These are phyloP conservation scores for Ziziphus jujuba DNA, from an alignment of 306 rosid species.

Conservation along the genomic window DNA sequence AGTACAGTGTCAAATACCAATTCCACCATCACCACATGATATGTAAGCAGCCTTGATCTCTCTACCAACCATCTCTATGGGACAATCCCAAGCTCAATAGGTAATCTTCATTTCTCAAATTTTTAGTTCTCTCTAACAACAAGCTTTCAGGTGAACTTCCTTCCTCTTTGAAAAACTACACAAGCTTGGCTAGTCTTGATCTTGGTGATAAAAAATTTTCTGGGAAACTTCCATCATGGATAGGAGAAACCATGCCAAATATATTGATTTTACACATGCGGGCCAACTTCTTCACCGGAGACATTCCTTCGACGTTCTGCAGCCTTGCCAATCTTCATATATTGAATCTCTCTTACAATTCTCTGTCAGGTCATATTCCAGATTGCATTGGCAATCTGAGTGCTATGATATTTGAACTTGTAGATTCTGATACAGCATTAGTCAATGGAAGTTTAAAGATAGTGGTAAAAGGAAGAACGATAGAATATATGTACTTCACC, in stretches of 20 bases:
- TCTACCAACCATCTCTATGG: constrained; percentile 10
- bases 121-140: neutral
- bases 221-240: neutral
- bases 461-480: neutral
- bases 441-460: neutral
- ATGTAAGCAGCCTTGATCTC: constrained; percentile 9
- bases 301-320: neutral
- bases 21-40: neutral
- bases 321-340: too few species aligned
- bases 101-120: neutral
- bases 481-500: neutral
- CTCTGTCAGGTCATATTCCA: neutral
- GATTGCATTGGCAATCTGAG: neutral
- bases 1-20: neutral
- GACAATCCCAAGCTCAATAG: neutral
- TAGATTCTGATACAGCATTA: too few species aligned
- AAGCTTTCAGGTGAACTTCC: constrained; percentile 21
- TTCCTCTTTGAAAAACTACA: constrained; percentile 2
- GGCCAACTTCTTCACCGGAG: neutral
- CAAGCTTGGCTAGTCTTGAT: constrained; percentile 6
- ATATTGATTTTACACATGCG: neutral
- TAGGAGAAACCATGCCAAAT: neutral
- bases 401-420: too few species aligned
- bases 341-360: neutral
- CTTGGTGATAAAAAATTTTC: constrained; percentile 17